These are phyloP conservation scores for Mycena kentingensis DNA, from an alignment of 768 basidiomycete species.

Conservation along the genomic window DNA sequence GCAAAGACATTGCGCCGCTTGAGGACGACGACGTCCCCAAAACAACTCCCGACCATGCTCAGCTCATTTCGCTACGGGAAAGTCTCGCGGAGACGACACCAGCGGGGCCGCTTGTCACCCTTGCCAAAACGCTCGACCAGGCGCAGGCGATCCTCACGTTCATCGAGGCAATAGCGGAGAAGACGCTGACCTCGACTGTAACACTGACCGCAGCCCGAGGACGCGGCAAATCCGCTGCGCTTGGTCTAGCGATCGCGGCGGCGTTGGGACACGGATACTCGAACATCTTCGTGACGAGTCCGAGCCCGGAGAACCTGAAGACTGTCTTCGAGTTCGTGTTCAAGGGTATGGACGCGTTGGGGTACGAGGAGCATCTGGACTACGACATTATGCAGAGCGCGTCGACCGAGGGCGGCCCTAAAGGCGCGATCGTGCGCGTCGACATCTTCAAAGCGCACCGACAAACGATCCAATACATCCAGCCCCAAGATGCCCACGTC, in stretches of 20 bases:
- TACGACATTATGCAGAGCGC: slow-evolving; percentile 96
- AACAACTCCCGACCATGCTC: slow-evolving; percentile 17
- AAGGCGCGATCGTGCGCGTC: slow-evolving; percentile 93
- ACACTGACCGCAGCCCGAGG: slow-evolving; percentile 94
- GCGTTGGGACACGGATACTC: slow-evolving; percentile 93
- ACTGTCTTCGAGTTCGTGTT: slow-evolving; percentile 98
- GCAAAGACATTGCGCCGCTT: slow-evolving; percentile 84
- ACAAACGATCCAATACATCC: slow-evolving; percentile 98
- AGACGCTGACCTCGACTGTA: slow-evolving; percentile 91
- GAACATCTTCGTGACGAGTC: slow-evolving; percentile 97
- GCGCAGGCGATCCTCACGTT: slow-evolving; percentile 94
- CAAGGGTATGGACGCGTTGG: slow-evolving; percentile 91
- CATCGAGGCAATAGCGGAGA: slow-evolving; percentile 90
- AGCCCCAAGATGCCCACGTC: slow-evolving; percentile 97
- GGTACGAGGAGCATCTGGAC: slow-evolving; percentile 96
- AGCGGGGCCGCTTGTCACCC: slow-evolving; percentile 84
- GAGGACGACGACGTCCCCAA: slow-evolving; percentile 36
- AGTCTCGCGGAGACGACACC: slow-evolving; percentile 81
- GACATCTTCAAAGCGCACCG: slow-evolving; percentile 92
- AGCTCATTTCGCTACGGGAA: slow-evolving; percentile 74
- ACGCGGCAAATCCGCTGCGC: slow-evolving; percentile 93
- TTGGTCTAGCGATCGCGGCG: slow-evolving; percentile 93
- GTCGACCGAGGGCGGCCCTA: slow-evolving; percentile 77
- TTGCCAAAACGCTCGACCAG: slow-evolving; percentile 92
- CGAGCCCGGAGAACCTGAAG: slow-evolving; percentile 95